Base-by-base conservation (phyloP, 352 stramenopile species). In the Pythium rhizo-oryzae region DNA sequence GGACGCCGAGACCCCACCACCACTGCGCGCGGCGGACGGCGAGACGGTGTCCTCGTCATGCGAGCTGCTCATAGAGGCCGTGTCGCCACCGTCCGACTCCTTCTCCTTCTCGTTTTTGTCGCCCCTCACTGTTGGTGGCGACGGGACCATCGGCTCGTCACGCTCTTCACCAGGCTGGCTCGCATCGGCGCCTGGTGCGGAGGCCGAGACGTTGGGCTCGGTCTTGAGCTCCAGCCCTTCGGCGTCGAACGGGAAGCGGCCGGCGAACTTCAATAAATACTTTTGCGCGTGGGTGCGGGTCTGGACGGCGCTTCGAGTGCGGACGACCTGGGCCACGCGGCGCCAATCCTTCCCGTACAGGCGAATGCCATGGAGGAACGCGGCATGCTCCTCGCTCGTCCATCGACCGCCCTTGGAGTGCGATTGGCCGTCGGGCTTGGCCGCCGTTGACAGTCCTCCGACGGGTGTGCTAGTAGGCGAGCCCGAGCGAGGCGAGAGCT, bases 231-330 rank as follows among this genome's bases (percentile, higher is more conserved):
- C 62, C 15, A 69, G 18, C 2, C 58, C 57, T 4, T 78, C 59
- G 4, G 78, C 53, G n/a, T 93, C 85, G 55, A 93, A 92, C 4
- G 83, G 83, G 63, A 91, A 92, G 23, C 82, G 82, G 44, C 86
- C 86, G 68, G 86, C 84, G 80, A 96, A 93, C 81, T 97, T 97
- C 74, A 94, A 91, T 86, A 97, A 93, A 91, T 97, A 97, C 72
- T 97, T 97, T 73, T 97, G 89, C 52, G 89, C 89, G 69, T 97
- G 89, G 37, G 89, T 96, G 44, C 89, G 87, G 43, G 87, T 94
- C 74, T 97, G 89, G 57, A 97, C 88, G n/a, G 87, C 87, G 39
- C 84, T 95, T 44, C 89, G 84, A 35, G 89, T 94, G 60, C 70
- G 81, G 44, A 97, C 87, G 37, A 95, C 84, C 63, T 95, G 81